Percentiles rank a stretch among this genome's conserved stretches.
phyloP scores from a whole-genome alignment of 257 asterid genomes.

The Galeopsis tetrahit region DNA sequence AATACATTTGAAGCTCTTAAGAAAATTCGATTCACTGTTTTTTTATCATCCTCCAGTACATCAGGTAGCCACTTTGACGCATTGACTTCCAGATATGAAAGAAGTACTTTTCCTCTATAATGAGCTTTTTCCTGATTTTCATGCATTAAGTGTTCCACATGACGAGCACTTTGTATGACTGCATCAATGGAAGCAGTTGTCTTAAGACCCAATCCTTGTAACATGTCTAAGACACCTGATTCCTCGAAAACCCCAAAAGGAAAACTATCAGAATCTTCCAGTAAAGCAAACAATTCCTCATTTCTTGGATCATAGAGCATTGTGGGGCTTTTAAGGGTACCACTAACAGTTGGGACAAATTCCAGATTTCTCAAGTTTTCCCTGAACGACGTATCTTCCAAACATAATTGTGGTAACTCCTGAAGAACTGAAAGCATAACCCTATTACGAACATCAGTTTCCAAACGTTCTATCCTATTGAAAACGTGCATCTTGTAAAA shows the following conservation, averaged over 20 bases:
- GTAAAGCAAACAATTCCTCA: constrained; percentile 83
- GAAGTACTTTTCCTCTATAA: constrained; percentile 82
- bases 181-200: constrained; percentile 80
- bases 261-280: constrained; percentile 82
- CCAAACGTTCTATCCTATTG: constrained; percentile 55
- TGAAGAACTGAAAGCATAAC: constrained; percentile 82
- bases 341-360: constrained; percentile 73
- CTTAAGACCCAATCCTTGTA: constrained; percentile 91
- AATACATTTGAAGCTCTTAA: constrained; percentile 70
- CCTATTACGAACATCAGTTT: constrained; percentile 63
- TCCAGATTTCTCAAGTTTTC: constrained; percentile 67
- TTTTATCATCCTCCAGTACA: constrained; percentile 52
- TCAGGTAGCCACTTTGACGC: constrained; percentile 85
- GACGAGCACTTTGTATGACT: constrained; percentile 80
- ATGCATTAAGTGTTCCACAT: constrained; percentile 71
- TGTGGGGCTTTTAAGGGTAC: constrained; percentile 68
- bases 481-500: constrained; percentile 70
- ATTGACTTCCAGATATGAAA: constrained; percentile 89
- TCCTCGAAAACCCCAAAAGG: constrained; percentile 73
- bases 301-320: constrained; percentile 85
- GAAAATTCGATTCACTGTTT: constrained; percentile 67
- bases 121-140: constrained; percentile 63
- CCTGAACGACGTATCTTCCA: constrained; percentile 71
- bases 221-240: constrained; percentile 71
- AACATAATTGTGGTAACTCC: constrained; percentile 83